A percentile compares a stretch with the other conserved stretches of the same genome.
Conservation (phyloP, 139 green algal species). For the Deuterostichococcus epilithicus region DNA sequence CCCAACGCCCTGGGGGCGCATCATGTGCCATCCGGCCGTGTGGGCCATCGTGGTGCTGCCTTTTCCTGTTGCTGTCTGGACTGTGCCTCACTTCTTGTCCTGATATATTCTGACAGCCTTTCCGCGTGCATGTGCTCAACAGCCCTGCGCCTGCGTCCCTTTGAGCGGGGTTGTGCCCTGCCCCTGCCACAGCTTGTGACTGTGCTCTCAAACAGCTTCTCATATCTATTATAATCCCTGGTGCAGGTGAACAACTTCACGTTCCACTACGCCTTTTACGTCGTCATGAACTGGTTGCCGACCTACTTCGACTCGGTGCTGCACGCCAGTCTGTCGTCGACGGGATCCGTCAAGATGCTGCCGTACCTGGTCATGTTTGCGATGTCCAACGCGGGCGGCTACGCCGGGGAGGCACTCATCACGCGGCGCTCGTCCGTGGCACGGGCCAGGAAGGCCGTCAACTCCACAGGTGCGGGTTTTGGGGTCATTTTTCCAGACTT, state of each 20-base stretch:
- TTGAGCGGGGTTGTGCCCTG: no score
- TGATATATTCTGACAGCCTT: no score
- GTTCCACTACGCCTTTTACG: constrained; percentile 98
- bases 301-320: constrained; percentile 95
- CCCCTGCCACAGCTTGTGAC: no score
- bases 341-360: constrained; percentile 78
- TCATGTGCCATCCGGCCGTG: constrained; percentile 72
- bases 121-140: no score
- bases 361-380: constrained; percentile 96
- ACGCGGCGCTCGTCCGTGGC: constrained; percentile 39
- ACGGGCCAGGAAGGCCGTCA: constrained; percentile 79
- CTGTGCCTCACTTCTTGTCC: no score
- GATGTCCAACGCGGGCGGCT: constrained; percentile 75
- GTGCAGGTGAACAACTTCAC: constrained; percentile 90
- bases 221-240: not conserved
- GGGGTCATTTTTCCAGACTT: not conserved
- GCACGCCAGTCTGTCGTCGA: constrained; percentile 52
- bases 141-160: no score
- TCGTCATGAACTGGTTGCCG: constrained; percentile 98
- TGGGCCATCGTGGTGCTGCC: constrained; percentile 80
- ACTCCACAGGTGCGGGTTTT: constrained; percentile 59
- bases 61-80: no score
- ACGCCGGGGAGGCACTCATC: constrained; percentile 85
- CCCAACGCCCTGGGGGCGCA: constrained; percentile 59
- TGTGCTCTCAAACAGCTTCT: no score